phyloP scores from a whole-genome alignment of 352 stramenopile species.

The Detonula confervacea region DNA sequence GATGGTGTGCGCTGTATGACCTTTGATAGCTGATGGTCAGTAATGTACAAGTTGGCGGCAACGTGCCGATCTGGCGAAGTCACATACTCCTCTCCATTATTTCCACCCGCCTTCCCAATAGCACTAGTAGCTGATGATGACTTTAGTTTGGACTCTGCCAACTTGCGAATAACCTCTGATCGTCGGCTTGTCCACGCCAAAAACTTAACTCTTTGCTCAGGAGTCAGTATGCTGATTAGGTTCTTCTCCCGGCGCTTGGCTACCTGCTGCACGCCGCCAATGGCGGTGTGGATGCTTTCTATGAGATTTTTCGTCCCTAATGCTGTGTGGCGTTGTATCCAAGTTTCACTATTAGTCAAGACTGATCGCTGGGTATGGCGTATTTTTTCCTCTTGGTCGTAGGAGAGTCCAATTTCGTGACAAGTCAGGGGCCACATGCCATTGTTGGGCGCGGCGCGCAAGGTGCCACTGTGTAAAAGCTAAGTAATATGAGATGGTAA shows the following conservation, averaged over 20 bases:
- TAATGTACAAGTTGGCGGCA: slow-evolving; percentile 84
- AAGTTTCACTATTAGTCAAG: slow-evolving; percentile 59
- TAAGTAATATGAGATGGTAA: too few species aligned
- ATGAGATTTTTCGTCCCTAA: slow-evolving; percentile 67
- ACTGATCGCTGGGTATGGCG: slow-evolving; percentile 65
- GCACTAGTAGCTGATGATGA: background rate
- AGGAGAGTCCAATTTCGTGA: slow-evolving; percentile 83
- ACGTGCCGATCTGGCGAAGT: slow-evolving; percentile 62
- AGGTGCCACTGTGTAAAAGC: slow-evolving; percentile 74
- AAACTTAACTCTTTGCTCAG: slow-evolving; percentile 68
- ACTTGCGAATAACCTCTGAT: slow-evolving; percentile 37
- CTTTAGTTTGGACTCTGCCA: slow-evolving; percentile 22
- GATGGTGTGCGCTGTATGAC: slow-evolving; percentile 43
- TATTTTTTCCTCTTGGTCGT: slow-evolving; percentile 85
- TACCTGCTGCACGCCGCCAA: slow-evolving; percentile 48
- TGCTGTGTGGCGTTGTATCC: slow-evolving; percentile 77
- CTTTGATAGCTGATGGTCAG: slow-evolving; percentile 73
- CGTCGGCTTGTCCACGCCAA: slow-evolving; percentile 62
- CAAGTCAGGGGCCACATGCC: slow-evolving; percentile 85
- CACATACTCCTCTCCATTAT: slow-evolving; percentile 42
- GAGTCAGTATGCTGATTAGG: slow-evolving; percentile 56
- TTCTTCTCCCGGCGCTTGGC: slow-evolving; percentile 53
- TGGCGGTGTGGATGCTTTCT: slow-evolving; percentile 59
- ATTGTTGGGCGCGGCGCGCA: slow-evolving; percentile 62
- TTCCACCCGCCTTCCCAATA: too few species aligned